Percentiles rank a stretch among this genome's conserved stretches.
Conservation (phyloP, 108 stramenopile species). For the Parietichytrium sp. region DNA sequence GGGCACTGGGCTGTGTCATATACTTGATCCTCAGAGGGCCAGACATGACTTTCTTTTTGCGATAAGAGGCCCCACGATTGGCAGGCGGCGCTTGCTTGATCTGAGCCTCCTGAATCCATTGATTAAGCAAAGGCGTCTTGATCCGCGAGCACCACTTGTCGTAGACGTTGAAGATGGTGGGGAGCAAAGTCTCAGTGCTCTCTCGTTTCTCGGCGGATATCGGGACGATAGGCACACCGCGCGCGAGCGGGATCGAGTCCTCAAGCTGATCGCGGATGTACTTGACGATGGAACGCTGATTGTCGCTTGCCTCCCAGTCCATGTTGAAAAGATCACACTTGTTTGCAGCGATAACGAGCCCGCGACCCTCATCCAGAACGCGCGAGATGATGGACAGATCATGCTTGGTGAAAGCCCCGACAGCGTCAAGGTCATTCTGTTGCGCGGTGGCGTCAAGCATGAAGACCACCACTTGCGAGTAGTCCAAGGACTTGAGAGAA, state of each 20-base stretch:
- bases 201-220: not conserved
- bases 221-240: not conserved
- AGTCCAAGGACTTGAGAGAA: constrained; percentile 10
- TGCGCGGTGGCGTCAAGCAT: constrained; percentile 86
- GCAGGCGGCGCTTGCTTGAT: constrained; percentile 34
- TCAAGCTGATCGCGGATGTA: not conserved
- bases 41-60: not conserved
- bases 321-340: constrained; percentile 96
- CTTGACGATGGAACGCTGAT: not conserved
- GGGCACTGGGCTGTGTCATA: constrained; percentile 43
- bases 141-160: constrained; percentile 17
- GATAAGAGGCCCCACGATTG: not conserved
- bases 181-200: not conserved
- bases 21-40: constrained; percentile 18
- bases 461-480: constrained; percentile 65
- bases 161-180: not conserved
- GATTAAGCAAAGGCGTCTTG: constrained; percentile 34
- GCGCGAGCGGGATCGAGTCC: not conserved
- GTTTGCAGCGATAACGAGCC: constrained; percentile 92
- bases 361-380: constrained; percentile 87
- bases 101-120: not conserved
- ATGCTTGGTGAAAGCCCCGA: constrained; percentile 83
- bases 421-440: not conserved
- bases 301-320: constrained; percentile 62
- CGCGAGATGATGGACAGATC: constrained; percentile 66